Evolutionary conservation across 2,329 filamentous ascomycete genomes (phyloP), one percentile per base, ranked within the genome.

Genomic region (Ascomycota sp.): DNA sequence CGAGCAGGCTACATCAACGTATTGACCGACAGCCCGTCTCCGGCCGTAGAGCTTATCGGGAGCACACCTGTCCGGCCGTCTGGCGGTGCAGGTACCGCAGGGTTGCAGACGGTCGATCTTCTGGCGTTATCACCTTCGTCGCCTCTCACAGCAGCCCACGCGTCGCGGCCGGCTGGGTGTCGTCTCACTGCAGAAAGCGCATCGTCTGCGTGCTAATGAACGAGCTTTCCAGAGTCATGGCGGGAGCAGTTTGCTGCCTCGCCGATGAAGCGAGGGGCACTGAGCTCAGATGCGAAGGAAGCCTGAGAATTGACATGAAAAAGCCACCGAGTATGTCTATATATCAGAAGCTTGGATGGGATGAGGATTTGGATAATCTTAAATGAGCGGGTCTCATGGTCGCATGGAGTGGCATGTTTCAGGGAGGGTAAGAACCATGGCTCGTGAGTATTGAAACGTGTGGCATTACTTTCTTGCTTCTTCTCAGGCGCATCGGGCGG

Each of bases 341-440:
- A 30, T 72, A 64, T 38, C 54, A 65, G 39, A 52, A 51, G 37
- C 44, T 71, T 25, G 66, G 67, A 27, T 72, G 67, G 67, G 63
- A 69, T 40, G 57, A 68, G 34, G 63, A 69, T 35, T 51, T 58
- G 43, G 60, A 68, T 43, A 54, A 58, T 43, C 43, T 56, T 45
- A 50, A 35, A 53, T 47, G 48, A 52, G 32, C 31, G 20, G 27
- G 15, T n/a, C n/a, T n/a, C 15, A 17, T 17, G 15, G 15, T 4
- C 15, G 15, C 15, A 17, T 17, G 15, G 15, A 17, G 15, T 3
- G 4, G 15, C 15, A 4, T 17, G 15, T 17, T 17, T 17, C 15
- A 4, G 4, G 15, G 4, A 17, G 15, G 15, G 15, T 17, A 17
- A 17, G 15, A 17, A 17, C 15, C 15, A 17, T 17, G 3, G 15